Evolutionary conservation across 345 rosid genomes (phyloP).

Genomic region (Psidium guajava): DNA sequence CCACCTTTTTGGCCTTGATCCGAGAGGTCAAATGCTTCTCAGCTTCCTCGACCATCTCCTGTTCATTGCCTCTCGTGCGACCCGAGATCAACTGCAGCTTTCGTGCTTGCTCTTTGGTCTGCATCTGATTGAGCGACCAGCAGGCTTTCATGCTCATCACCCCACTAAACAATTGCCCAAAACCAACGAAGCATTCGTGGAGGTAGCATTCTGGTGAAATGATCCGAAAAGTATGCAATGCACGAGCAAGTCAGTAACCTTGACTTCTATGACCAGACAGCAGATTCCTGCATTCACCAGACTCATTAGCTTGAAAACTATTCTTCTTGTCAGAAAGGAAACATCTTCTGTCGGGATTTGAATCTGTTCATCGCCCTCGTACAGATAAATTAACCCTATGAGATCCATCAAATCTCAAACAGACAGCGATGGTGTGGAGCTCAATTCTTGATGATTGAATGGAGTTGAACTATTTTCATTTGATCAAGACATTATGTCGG

Average conservation of each 20-base stretch:
- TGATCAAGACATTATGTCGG: neutral
- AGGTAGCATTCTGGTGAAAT: neutral
- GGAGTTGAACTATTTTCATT: neutral
- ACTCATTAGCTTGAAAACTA: neutral
- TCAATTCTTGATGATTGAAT: neutral
- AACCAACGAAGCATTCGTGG: neutral
- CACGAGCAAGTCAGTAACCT: neutral
- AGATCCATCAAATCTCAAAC: neutral
- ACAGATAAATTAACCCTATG: neutral
- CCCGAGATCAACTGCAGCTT: conserved; percentile 17
- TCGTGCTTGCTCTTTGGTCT: conserved; percentile 9
- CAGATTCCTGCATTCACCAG: neutral
- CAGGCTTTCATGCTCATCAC: neutral
- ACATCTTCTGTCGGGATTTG: neutral
- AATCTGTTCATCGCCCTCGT: neutral
- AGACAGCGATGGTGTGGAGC: neutral
- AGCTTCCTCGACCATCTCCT: neutral
- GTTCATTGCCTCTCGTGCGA: neutral
- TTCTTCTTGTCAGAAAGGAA: neutral
- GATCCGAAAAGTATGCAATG: neutral
- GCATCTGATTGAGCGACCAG: conserved; percentile 14
- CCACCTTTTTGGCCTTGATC: conserved; percentile 7
- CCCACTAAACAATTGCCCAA: neutral
- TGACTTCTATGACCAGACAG: neutral
- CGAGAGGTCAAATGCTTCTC: conserved; percentile 9